Evolutionary conservation across 179 eudicot genomes (phyloP), one percentile per base, ranked within the genome.

Genomic region (Heliamphora pulchella): DNA sequence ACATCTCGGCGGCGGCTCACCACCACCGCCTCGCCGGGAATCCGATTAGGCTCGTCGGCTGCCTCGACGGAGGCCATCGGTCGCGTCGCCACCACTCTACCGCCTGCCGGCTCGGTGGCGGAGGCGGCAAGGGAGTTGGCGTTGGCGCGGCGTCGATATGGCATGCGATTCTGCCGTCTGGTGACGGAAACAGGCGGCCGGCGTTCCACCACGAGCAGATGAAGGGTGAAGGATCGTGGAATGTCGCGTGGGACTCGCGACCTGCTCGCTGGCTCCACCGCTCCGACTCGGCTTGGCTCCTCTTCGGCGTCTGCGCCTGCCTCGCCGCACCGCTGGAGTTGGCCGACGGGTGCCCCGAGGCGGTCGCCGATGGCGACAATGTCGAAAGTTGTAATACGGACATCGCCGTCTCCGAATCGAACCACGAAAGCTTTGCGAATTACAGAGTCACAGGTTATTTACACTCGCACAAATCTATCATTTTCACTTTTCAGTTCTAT

Each of bases 221-320:
- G 76, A 82, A 73, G 53, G 88, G 96, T 5, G 92, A 93, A 47
- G 96, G 97, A 1, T 91, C 97, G 10, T 92, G 97, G 97, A 92
- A 92, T 50, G 97, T 90, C 17, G 88, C 91, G 10, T 92, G 91
- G 86, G 97, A 92, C 62, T 87, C 88, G 11, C 57, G 97, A 54
- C 97, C 97, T 4, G 97, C 97, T 10, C 83, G 95, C 48, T 92
- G 97, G 97, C 77, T 89, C 3, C 89, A 88, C 61, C 84, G 89
- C 1, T 80, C 90, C 0, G 89, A 92, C 57, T 82, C 91, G 2
- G 87, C 91, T 13, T 89, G 89, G 80, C 86, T 92, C 17, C 73
- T 91, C 7, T 87, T 91, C 79, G 89, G 95, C 3, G 88, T 92
- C 74, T 91, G 90, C 68, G 81, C 87, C 39, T 86, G 89, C 47